Conservation (phyloP, 306 rosid species). For the Fragaria iinumae region DNA sequence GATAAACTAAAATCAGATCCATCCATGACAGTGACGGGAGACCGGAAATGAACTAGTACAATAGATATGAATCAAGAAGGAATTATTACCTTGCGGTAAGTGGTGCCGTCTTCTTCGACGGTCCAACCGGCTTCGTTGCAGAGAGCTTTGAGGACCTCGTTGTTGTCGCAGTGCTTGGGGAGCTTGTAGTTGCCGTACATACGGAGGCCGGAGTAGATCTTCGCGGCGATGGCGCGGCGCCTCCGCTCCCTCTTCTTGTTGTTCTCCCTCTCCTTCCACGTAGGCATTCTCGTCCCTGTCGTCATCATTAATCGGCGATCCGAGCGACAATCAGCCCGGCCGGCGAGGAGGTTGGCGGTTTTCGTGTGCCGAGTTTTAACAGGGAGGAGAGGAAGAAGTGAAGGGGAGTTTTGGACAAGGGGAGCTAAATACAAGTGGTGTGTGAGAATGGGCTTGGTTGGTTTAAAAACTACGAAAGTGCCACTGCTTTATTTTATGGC, state of each 20-base stretch:
- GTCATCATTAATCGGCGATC: conserved; percentile 35
- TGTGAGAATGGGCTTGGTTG: conserved; percentile 6
- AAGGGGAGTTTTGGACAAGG: neutral
- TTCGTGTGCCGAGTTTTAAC: neutral
- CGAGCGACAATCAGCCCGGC: too few relatives aligned
- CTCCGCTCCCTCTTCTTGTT: conserved; percentile 60
- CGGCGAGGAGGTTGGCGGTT: conserved; percentile 20
- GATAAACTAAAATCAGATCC: neutral
- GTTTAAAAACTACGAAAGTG: neutral
- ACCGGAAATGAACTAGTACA: neutral
- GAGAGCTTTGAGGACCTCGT: conserved; percentile 68
- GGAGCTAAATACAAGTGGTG: conserved; percentile 24
- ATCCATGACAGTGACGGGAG: neutral
- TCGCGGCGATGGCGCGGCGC: conserved; percentile 63
- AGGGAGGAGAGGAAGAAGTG: neutral
- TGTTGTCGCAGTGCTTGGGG: conserved; percentile 69
- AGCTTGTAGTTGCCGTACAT: conserved; percentile 62
- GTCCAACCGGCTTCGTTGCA: conserved; percentile 68
- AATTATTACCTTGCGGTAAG: conserved; percentile 51
- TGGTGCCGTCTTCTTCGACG: conserved; percentile 65
- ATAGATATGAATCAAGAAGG: too few relatives aligned
- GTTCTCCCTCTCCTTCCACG: conserved; percentile 72
- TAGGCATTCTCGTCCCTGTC: conserved; percentile 63
- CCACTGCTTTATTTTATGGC: conserved; percentile 21
- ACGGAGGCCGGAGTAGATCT: conserved; percentile 59